phyloP scores from a whole-genome alignment of 306 rosid genomes.

The Cyclanthera cordifolia region DNA sequence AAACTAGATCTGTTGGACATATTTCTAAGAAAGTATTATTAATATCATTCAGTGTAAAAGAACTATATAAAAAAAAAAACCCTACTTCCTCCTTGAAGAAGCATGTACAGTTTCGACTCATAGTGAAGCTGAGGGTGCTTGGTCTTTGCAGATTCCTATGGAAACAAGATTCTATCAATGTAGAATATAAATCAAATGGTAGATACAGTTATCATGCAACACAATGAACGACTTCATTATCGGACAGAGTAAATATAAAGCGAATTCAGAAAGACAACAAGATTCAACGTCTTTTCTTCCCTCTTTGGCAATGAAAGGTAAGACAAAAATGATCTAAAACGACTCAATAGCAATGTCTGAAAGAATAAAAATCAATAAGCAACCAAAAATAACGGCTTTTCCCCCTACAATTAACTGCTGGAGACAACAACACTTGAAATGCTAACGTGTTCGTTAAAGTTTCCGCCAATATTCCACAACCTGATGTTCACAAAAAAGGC shows the following conservation, averaged over 20 bases:
- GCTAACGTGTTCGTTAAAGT: neutral
- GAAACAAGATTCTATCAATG: neutral
- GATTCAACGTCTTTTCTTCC: neutral
- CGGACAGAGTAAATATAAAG: neutral
- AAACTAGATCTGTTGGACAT: neutral
- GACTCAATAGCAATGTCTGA: neutral
- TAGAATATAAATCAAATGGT: neutral
- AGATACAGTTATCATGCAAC: neutral
- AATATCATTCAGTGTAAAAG: neutral
- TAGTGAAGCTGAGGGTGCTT: conserved; percentile 99
- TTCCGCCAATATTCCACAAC: neutral
- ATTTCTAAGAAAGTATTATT: neutral
- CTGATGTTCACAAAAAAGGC: neutral
- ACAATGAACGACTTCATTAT: neutral
- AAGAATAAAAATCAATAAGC: neutral
- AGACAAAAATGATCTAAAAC: neutral
- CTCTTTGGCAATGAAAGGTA: neutral
- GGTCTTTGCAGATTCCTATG: conserved; percentile 81
- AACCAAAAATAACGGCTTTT: neutral
- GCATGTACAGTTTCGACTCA: conserved; percentile 91
- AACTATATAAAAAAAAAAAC: conserved; percentile 3
- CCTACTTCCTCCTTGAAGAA: conserved; percentile 99
- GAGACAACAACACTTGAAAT: neutral
- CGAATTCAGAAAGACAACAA: neutral
- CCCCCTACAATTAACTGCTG: neutral